These are phyloP conservation scores for Cutaneotrichosporon sp. DNA, from an alignment of 1,284 basidiomycete species.

Conservation along the genomic window DNA sequence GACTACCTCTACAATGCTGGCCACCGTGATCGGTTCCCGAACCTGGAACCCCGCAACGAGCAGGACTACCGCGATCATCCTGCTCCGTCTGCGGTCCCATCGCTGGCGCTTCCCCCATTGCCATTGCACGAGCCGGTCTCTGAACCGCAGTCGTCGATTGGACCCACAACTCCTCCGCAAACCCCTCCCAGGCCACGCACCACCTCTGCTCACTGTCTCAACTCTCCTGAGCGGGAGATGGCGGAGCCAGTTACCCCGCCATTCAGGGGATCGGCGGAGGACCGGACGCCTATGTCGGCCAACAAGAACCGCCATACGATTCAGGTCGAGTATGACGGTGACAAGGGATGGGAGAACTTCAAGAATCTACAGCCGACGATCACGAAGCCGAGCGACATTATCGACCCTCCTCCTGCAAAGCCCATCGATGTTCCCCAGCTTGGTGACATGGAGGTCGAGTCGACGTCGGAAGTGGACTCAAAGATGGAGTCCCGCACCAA, in stretches of 20 bases:
- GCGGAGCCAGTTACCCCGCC: constrained; percentile 11
- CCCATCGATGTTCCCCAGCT: constrained; percentile 20
- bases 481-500: constrained; percentile 4
- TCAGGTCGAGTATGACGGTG: constrained; percentile 78
- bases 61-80: background rate
- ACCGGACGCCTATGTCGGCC: constrained; percentile 38
- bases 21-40: constrained; percentile 13
- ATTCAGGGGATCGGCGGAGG: background rate
- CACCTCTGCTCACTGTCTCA: background rate
- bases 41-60: background rate
- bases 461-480: constrained; percentile 19
- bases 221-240: background rate
- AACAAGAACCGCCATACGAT: constrained; percentile 73
- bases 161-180: background rate
- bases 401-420: background rate
- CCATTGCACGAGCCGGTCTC: background rate
- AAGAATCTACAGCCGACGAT: background rate
- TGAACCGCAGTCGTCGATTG: background rate
- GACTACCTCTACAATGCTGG: constrained; percentile 42
- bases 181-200: constrained; percentile 9
- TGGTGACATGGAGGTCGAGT: constrained; percentile 26
- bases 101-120: background rate
- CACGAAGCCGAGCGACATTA: constrained; percentile 9
- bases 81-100: constrained; percentile 1
- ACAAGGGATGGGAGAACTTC: constrained; percentile 25